Percentiles rank a stretch among this genome's conserved stretches.
Conservation (phyloP, 2,329 filamentous ascomycete species). For the Nigrospora sphaerica region DNA sequence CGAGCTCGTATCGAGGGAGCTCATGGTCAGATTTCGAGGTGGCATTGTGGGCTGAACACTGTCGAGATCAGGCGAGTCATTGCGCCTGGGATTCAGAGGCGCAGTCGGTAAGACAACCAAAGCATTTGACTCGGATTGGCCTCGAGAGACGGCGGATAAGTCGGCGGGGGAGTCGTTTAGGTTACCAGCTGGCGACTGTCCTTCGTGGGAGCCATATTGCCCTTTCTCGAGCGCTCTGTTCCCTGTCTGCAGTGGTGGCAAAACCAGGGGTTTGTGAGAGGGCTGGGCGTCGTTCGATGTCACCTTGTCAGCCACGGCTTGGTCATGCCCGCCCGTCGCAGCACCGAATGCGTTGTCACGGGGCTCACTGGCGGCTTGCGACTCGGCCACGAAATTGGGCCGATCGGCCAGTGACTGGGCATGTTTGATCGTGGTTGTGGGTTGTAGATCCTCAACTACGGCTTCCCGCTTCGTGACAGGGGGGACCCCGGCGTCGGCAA, state of each 20-base stretch:
- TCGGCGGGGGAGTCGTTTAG: conserved; percentile 7
- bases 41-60: conserved; percentile 23
- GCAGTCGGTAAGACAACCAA: conserved; percentile 33
- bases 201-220: background rate
- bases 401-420: conserved; percentile 10
- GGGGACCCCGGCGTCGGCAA: conserved; percentile 8
- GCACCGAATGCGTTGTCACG: conserved; percentile 6
- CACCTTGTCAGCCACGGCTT: conserved; percentile 11
- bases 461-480: conserved; percentile 8
- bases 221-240: conserved; percentile 3
- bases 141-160: conserved; percentile 10
- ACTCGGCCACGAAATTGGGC: conserved; percentile 3
- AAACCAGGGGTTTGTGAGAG: conserved; percentile 11
- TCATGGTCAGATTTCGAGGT: conserved; percentile 36
- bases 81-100: conserved; percentile 35
- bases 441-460: conserved; percentile 12
- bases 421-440: conserved; percentile 11
- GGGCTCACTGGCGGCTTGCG: conserved; percentile 3
- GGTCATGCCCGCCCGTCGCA: conserved; percentile 13
- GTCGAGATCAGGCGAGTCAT: conserved; percentile 26
- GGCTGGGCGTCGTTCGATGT: conserved; percentile 9
- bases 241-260: conserved; percentile 16
- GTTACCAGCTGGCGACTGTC: background rate
- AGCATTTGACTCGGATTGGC: conserved; percentile 8
- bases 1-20: conserved; percentile 40